Base-by-base conservation (phyloP, 2,329 filamentous ascomycete species). In the Neoscytalidium dimidiatum region DNA sequence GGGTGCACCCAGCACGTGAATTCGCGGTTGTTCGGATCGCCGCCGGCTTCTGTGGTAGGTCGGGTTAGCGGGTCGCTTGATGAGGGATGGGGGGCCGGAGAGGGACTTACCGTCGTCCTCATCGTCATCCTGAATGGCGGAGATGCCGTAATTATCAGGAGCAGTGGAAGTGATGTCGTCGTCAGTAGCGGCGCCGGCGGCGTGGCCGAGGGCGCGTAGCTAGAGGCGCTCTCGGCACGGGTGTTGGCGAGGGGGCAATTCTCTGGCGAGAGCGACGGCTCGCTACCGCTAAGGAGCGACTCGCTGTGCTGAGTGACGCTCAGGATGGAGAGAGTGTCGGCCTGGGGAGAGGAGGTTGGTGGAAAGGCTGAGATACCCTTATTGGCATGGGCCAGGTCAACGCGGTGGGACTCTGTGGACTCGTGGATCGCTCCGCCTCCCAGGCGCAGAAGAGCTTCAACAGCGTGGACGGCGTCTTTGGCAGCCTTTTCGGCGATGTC, bases 1-100 rank as follows among this genome's bases (percentile, higher is more conserved):
- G 67, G 67, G 21, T 68, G 69, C 41, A 51, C 33, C 44, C 46
- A 52, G 63, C 63, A 65, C 1, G 11, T 44, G 35, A 65, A 65
- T n/a, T 65, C 63, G 33, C 53, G 61, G 29, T 44, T 26, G 11
- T 44, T 3, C 4, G 61, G 48, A 26, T 44, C 23, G 35, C 61
- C 49, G n/a, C 11, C 48, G 11, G 38, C 19, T 35, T 53, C 38
- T 53, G 35, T 7, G 26, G 2, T 2, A 6, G 6, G 41, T 23
- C 2, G 31, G 21, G 33, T 28, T 21, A 41, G 31, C 2, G 33
- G 3, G 9, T n/a, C n/a, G 19, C 31, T 2, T 14, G 3, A 14
- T 19, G 8, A 5, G n/a, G 35, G 14, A 4, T 9, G 4, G 56
- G n/a, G 3, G n/a, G 14, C 5, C 7, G 9, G 26, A 14, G 29